phyloP scores from a whole-genome alignment of 257 asterid genomes.

The Solanum paucissectum region DNA sequence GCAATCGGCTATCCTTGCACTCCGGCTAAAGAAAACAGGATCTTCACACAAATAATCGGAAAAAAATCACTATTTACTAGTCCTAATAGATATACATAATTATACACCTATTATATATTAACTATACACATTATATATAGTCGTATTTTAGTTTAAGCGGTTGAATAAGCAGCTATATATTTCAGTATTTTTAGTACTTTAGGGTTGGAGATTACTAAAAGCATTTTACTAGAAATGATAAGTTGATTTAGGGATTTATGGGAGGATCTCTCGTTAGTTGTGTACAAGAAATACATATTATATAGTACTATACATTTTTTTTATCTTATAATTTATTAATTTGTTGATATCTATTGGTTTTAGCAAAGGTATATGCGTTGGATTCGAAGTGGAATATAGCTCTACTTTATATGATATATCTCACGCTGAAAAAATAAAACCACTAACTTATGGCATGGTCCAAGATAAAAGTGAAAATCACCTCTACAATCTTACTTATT shows the following conservation, averaged over 20 bases:
- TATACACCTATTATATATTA: too few species aligned
- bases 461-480: constrained; percentile 9
- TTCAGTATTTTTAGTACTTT: not conserved
- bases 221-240: not conserved
- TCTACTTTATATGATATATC: constrained; percentile 34
- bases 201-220: constrained; percentile 8
- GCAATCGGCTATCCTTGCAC: not conserved
- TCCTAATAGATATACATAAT: not conserved
- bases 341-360: not conserved
- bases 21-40: too few species aligned
- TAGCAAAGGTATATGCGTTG: constrained; percentile 1
- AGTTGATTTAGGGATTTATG: constrained; percentile 26
- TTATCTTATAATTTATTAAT: not conserved
- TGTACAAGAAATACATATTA: constrained; percentile 8
- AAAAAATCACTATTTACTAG: not conserved
- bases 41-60: not conserved
- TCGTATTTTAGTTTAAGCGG: too few species aligned
- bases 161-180: too few species aligned
- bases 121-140: too few species aligned
- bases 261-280: constrained; percentile 33
- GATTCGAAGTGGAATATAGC: constrained; percentile 23
- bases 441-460: constrained; percentile 24
- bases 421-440: constrained; percentile 34
- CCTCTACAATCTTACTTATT: constrained; percentile 15
- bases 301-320: not conserved